Evolutionary conservation across 768 basidiomycete species (phyloP), one percentile per base, ranked within the genome.

Genomic region (Phlegmacium glaucopus): DNA sequence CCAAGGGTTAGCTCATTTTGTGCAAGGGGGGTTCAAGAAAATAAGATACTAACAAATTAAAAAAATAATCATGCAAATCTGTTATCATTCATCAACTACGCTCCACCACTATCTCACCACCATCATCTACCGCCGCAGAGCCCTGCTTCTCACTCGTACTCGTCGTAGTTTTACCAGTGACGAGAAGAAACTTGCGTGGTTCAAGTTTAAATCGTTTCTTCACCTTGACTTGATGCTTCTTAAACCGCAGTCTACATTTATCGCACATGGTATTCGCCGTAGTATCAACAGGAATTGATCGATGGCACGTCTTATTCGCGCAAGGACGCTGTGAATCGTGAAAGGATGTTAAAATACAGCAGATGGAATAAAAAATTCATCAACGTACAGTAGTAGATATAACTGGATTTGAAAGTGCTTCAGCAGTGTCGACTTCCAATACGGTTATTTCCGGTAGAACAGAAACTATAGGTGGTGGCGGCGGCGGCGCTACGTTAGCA

Each of bases 191-290:
- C 43, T 66, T 68, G 42, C 56, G 57, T 30, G 74, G 74, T 50
- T 74, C 72, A 2, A 80, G 67, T 51, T 67, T 75, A 48, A 70
- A 72, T 29, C 71, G 64, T 41, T 71, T 64, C 59, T 73, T 77
- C 41, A 68, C 64, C 61, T 67, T 69, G 30, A 61, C 68, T 53
- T 72, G 69, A 15, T 66, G 69, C 53, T 69, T 75, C 69, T 73
- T 79, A 45, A 79, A 61, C 32, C 69, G 66, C 25, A 58, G 36
- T 50, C 65, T 68, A 53, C 78, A 79, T 37, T 67, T 70, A 11
- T 69, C 69, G 49, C 78, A 80, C 29, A 77, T 48, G 6, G 62
- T 59, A 16, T 69, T 67, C 0, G 41, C 11, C 7, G 53, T 29
- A 18, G 53, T 29, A 18, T 55, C 55, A 6, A 42, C 18, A 6